Conservation (phyloP, 208 protist genomes). For the Leishmania gerbilli region DNA sequence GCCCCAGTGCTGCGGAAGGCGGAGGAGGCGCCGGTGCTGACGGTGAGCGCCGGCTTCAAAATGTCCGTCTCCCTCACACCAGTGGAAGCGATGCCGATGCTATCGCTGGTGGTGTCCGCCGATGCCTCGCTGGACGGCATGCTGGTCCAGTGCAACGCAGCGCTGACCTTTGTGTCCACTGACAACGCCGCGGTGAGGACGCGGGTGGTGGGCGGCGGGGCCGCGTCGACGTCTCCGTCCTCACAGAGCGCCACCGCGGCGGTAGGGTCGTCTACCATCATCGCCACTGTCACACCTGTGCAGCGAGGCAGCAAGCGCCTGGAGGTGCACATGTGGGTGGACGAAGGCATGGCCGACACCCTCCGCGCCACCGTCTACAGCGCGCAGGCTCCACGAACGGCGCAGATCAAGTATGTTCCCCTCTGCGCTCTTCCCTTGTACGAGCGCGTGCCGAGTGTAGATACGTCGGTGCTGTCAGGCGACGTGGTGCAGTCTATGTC, state of each 20-base stretch:
- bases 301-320: slow-evolving; percentile 38
- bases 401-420: slow-evolving; percentile 62
- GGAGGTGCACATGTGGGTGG: slow-evolving; percentile 58
- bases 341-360: slow-evolving; percentile 50
- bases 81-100: slow-evolving; percentile 46
- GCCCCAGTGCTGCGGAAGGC: slow-evolving; percentile 23
- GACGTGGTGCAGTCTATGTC: slow-evolving; percentile 45
- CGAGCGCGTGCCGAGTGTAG: slow-evolving; percentile 45
- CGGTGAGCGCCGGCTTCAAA: slow-evolving; percentile 72
- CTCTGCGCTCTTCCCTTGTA: slow-evolving; percentile 72
- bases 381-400: slow-evolving; percentile 60
- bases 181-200: slow-evolving; percentile 36
- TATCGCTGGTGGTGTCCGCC: slow-evolving; percentile 59
- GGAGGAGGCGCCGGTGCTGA: slow-evolving; percentile 34
- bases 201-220: neutral
- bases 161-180: slow-evolving; percentile 50
- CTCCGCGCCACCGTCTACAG: slow-evolving; percentile 52
- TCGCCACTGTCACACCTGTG: slow-evolving; percentile 30
- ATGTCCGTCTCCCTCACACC: slow-evolving; percentile 52
- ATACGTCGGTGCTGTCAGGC: slow-evolving; percentile 24
- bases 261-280: neutral
- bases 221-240: slow-evolving; percentile 12
- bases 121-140: slow-evolving; percentile 61
- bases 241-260: neutral
- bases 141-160: slow-evolving; percentile 45